Percentiles rank a stretch among this genome's conserved stretches.
Evolutionary conservation across 352 stramenopile genomes (phyloP).

Genomic region (Blastocystis sp.): DNA sequence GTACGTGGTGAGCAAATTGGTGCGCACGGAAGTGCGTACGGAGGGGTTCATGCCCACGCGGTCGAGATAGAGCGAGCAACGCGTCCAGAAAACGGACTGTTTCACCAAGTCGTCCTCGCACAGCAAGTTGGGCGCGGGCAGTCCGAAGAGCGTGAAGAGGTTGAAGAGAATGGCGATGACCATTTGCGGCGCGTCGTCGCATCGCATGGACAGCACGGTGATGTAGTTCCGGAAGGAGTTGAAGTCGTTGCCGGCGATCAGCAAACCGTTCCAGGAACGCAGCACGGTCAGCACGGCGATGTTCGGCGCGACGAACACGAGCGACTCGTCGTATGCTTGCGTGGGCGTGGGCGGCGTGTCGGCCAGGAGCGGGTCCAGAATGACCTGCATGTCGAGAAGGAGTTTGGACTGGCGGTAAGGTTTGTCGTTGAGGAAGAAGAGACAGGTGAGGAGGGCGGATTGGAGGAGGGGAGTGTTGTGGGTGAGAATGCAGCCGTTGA

Average conservation of each 20-base stretch:
- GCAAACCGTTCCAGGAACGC: slow-evolving; percentile 32
- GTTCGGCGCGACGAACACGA: slow-evolving; percentile 25
- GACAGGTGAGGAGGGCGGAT: slow-evolving; percentile 24
- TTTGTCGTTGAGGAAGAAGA: slow-evolving; percentile 4
- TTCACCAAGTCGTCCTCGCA: slow-evolving; percentile 15
- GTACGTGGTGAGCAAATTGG: slow-evolving; percentile 46
- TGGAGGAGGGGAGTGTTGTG: slow-evolving; percentile 42
- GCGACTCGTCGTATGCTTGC: neutral
- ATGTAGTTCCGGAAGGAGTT: slow-evolving; percentile 29
- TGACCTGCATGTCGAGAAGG: slow-evolving; percentile 33
- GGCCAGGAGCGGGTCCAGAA: slow-evolving; percentile 26
- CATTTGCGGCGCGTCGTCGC: neutral
- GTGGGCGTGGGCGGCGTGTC: neutral
- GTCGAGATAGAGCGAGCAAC: slow-evolving; percentile 48
- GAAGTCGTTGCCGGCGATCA: slow-evolving; percentile 37
- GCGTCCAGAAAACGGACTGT: slow-evolving; percentile 24
- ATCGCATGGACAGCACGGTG: slow-evolving; percentile 4
- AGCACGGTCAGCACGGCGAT: slow-evolving; percentile 28
- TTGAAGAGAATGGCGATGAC: slow-evolving; percentile 30
- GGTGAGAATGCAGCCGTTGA: slow-evolving; percentile 11
- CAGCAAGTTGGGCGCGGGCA: slow-evolving; percentile 34
- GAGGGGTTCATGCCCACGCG: neutral
- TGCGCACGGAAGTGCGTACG: neutral
- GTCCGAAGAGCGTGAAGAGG: slow-evolving; percentile 27
- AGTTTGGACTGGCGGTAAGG: slow-evolving; percentile 25